Base-by-base conservation (phyloP, 2,329 filamentous ascomycete genomes). In the Teratosphaeria epicoccoides region DNA sequence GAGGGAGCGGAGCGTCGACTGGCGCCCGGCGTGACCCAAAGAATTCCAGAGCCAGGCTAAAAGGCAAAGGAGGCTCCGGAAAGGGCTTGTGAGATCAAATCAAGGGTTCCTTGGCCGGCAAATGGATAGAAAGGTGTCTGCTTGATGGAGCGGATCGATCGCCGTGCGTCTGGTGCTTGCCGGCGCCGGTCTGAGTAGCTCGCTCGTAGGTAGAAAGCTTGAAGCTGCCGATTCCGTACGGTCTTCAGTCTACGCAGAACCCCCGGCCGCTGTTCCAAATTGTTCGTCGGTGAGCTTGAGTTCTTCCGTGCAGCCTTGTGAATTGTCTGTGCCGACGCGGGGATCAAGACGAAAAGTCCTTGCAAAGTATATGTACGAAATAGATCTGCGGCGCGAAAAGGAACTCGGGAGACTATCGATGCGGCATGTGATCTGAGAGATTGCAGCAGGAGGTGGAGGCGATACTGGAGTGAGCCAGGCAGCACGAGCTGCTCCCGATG, bases 101-200 rank as follows among this genome's bases (percentile, higher is more conserved):
- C 49, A 25, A 44, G 49, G 49, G 37, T 50, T 23, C 49, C 49
- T 33, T 23, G 43, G 33, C 37, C 40, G 37, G 33, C 43, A 24
- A 50, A 24, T 50, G 49, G 49, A 45, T 17, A 20, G 49, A 50
- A 24, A 25, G 40, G 49, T 50, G 45, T 50, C 47, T 24, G 47
- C 47, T 25, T 26, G 49, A 17, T 46, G 25, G 49, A 50, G 49
- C 49, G 47, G 47, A 29, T 28, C 47, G 24, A 20, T 40, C 14
- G 25, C 23, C 20, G 33, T 40, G 33, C 33, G 33, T 17, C 33
- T 49, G 23, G 11, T 28, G 17, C 10, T 28, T 43, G 47, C 47
- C 47, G 47, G 20, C 47, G 29, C 47, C 47, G 28, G 47, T 49
- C 12, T 29, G 46, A 46, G 26, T 28, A 40, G 33, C 33, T 40